A percentile compares a stretch with the other conserved stretches of the same genome.
These are phyloP conservation scores for Fusarium dlaminii DNA, from an alignment of 2,329 filamentous ascomycete species.

Conservation along the genomic window DNA sequence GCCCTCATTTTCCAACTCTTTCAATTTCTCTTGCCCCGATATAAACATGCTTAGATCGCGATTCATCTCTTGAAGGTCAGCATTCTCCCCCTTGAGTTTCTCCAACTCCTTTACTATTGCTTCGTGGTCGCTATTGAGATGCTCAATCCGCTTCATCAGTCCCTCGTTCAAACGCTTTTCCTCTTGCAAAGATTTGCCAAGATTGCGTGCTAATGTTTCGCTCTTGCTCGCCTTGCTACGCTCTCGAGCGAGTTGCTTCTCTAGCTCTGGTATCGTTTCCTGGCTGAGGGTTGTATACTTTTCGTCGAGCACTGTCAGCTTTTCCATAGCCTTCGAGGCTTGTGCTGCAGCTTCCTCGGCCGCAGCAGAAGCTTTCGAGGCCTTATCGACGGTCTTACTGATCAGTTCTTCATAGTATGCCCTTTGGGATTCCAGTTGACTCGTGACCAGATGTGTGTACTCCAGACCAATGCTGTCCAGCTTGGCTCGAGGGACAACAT, in stretches of 20 bases:
- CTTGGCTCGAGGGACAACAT: constrained; percentile 76
- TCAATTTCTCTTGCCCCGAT: constrained; percentile 81
- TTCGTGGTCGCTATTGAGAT: constrained; percentile 72
- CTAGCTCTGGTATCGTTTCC: constrained; percentile 72
- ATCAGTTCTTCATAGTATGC: constrained; percentile 95
- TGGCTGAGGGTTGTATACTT: constrained; percentile 56
- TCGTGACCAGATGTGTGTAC: constrained; percentile 92
- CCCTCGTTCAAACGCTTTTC: constrained; percentile 87
- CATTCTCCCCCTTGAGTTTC: constrained; percentile 69
- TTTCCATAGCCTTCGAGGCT: constrained; percentile 59
- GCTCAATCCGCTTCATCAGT: constrained; percentile 82
- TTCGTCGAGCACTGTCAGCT: constrained; percentile 62
- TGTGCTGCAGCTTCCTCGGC: constrained; percentile 69
- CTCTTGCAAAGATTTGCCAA: constrained; percentile 82
- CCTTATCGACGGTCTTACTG: constrained; percentile 89
- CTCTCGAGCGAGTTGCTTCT: constrained; percentile 76
- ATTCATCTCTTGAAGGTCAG: constrained; percentile 85
- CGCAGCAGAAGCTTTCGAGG: constrained; percentile 73
- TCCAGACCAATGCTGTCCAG: constrained; percentile 85
- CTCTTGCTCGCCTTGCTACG: constrained; percentile 75
- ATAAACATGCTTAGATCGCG: constrained; percentile 90
- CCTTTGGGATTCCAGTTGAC: constrained; percentile 91
- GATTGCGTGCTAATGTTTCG: constrained; percentile 76
- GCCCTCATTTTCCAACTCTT: constrained; percentile 71
- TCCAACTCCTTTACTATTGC: constrained; percentile 65